phyloP scores from a whole-genome alignment of 2,329 filamentous ascomycete genomes.

The Neofusicoccum laricinum region DNA sequence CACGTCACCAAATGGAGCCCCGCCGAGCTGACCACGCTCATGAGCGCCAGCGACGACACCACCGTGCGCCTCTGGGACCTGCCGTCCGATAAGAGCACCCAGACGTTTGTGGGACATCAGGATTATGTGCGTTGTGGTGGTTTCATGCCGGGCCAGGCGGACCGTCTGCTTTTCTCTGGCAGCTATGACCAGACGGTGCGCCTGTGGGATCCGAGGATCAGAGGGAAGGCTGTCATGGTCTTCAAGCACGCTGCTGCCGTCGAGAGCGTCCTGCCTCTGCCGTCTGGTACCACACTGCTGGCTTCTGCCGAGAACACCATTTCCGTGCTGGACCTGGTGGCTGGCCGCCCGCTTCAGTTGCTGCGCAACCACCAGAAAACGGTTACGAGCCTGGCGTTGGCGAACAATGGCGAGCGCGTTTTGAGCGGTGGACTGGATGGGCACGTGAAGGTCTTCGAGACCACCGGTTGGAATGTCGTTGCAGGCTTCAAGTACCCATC shows the following conservation, averaged over 20 bases:
- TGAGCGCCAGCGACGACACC: conserved; percentile 88
- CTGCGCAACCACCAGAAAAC: conserved; percentile 97
- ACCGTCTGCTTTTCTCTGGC: conserved; percentile 77
- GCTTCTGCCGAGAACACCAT: conserved; percentile 83
- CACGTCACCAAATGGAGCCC: conserved; percentile 93
- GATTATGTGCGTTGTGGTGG: conserved; percentile 89
- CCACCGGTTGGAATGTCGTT: conserved; percentile 92
- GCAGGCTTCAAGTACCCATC: conserved; percentile 89
- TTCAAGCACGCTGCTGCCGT: conserved; percentile 93
- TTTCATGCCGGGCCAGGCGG: conserved; percentile 74
- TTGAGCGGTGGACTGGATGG: conserved; percentile 89
- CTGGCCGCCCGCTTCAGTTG: conserved; percentile 80
- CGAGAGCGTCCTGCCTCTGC: conserved; percentile 83
- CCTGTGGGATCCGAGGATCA: conserved; percentile 84
- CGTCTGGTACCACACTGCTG: conserved; percentile 80
- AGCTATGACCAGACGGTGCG: conserved; percentile 93
- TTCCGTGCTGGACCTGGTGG: conserved; percentile 87
- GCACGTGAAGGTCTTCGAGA: conserved; percentile 96
- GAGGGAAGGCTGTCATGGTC: conserved; percentile 68
- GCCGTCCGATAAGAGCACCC: conserved; percentile 71
- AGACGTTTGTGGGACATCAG: conserved; percentile 78
- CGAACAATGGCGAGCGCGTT: conserved; percentile 75
- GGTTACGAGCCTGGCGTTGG: conserved; percentile 80
- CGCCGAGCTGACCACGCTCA: conserved; percentile 75
- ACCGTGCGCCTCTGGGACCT: conserved; percentile 95